Percentiles rank a stretch among this genome's conserved stretches.
phyloP scores from a whole-genome alignment of 257 asterid species.

The Jaltomata sinuosa region DNA sequence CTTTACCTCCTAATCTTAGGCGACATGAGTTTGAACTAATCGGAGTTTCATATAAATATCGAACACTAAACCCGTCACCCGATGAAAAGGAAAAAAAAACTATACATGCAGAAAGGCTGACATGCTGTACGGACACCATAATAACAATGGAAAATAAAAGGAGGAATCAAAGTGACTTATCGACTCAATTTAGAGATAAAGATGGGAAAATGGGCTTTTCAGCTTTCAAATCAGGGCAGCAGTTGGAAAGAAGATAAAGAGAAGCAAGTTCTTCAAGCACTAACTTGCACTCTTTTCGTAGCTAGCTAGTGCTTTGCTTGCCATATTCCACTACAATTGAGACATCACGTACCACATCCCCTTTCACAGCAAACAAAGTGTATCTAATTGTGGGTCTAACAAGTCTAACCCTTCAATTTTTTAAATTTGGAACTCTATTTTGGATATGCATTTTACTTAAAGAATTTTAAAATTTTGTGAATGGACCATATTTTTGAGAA shows the following conservation, averaged over 20 bases:
- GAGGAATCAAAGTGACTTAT: background rate
- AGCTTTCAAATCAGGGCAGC: background rate
- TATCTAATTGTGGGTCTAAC: background rate
- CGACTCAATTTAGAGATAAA: background rate
- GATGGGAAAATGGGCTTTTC: background rate
- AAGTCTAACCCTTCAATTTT: no score
- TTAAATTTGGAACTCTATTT: no score
- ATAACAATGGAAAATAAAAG: background rate
- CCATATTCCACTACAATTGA: background rate
- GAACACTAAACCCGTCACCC: accelerated
- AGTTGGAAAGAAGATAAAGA: background rate
- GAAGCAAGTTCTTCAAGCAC: background rate
- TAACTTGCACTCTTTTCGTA: background rate
- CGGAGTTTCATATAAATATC: no score
- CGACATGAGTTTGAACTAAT: no score
- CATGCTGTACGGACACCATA: background rate
- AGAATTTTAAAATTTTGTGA: no score
- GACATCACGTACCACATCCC: background rate
- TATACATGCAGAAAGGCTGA: background rate
- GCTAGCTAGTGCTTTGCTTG: background rate
- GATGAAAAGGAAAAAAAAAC: background rate
- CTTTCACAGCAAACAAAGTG: background rate
- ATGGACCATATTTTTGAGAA: no score
- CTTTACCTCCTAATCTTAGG: no score
- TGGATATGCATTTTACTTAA: no score